A percentile compares a stretch with the other conserved stretches of the same genome.
These are phyloP conservation scores for Penicillium manginii DNA, from an alignment of 495 filamentous ascomycete genomes.

Conservation along the genomic window DNA sequence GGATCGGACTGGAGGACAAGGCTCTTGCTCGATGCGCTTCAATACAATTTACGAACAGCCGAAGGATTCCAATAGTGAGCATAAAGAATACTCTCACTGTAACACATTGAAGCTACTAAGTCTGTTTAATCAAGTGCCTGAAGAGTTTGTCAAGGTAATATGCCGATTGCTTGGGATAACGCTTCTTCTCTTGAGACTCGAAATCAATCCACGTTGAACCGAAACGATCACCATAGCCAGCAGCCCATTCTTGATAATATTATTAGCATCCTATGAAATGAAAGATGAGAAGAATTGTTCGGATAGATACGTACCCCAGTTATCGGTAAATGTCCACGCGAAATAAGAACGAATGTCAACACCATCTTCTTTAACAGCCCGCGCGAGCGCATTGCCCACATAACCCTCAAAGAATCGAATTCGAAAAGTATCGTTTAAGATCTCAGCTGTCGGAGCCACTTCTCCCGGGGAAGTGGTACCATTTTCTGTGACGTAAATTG, in stretches of 20 bases:
- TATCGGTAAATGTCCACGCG: conserved; percentile 54
- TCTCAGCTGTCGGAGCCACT: conserved; percentile 37
- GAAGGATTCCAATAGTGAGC: not conserved
- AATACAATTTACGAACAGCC: too few relatives aligned
- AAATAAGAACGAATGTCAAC: conserved; percentile 53
- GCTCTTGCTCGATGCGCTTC: too few relatives aligned
- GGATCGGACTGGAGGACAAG: too few relatives aligned
- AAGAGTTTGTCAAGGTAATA: conserved; percentile 48
- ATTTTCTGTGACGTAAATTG: conserved; percentile 57
- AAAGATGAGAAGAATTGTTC: not conserved
- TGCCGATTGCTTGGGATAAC: conserved; percentile 50
- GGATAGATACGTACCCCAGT: conserved; percentile 35
- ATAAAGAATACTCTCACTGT: not conserved
- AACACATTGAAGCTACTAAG: conserved; percentile 1
- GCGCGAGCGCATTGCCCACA: conserved; percentile 45
- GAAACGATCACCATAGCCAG: conserved; percentile 53
- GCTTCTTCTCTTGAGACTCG: conserved; percentile 47
- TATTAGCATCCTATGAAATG: conserved; percentile 8
- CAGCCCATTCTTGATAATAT: conserved; percentile 46
- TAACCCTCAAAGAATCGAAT: conserved; percentile 51
- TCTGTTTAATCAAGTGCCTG: conserved; percentile 38
- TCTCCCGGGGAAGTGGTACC: conserved; percentile 53
- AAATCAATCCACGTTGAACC: conserved; percentile 49
- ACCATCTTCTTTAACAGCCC: conserved; percentile 47
- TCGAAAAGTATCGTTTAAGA: conserved; percentile 48